phyloP scores from a whole-genome alignment of 2,329 filamentous ascomycete species.

The Mollisia scopiformis region DNA sequence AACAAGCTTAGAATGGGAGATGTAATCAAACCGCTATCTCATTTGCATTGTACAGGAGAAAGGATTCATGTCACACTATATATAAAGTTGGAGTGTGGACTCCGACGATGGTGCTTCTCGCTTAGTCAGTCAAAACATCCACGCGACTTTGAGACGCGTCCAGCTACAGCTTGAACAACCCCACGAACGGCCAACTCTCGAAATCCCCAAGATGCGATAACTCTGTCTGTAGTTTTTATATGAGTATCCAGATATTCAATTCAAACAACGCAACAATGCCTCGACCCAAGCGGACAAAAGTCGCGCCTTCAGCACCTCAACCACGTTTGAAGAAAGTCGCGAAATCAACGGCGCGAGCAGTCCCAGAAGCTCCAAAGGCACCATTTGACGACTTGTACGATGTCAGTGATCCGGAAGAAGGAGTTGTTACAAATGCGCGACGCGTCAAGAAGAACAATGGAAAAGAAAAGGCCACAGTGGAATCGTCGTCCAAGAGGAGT shows the following conservation, averaged over 20 bases:
- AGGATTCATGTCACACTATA: background rate
- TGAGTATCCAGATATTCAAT: background rate
- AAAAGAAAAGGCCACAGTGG: slow-evolving; percentile 21
- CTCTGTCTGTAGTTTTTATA: no score
- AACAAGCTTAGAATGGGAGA: no score
- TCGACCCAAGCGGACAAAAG: slow-evolving; percentile 39
- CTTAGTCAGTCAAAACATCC: slow-evolving; percentile 8
- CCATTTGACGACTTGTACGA: slow-evolving; percentile 35
- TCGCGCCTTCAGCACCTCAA: slow-evolving; percentile 34
- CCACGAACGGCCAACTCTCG: background rate
- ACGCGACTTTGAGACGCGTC: background rate
- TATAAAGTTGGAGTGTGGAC: background rate
- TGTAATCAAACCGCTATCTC: no score
- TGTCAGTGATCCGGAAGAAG: slow-evolving; percentile 34
- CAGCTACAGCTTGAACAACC: background rate
- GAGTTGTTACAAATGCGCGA: slow-evolving; percentile 17
- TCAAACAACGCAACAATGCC: slow-evolving; percentile 32
- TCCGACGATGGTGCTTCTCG: background rate
- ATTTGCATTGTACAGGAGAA: no score
- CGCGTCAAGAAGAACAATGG: slow-evolving; percentile 21
- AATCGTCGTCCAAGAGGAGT: background rate
- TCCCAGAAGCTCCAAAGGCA: slow-evolving; percentile 12
- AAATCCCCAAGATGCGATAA: slow-evolving; percentile 19
- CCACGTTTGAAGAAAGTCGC: slow-evolving; percentile 23
- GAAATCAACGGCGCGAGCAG: slow-evolving; percentile 12